Base-by-base conservation (phyloP, 179 eudicot species). In the Camellia oleifera region DNA sequence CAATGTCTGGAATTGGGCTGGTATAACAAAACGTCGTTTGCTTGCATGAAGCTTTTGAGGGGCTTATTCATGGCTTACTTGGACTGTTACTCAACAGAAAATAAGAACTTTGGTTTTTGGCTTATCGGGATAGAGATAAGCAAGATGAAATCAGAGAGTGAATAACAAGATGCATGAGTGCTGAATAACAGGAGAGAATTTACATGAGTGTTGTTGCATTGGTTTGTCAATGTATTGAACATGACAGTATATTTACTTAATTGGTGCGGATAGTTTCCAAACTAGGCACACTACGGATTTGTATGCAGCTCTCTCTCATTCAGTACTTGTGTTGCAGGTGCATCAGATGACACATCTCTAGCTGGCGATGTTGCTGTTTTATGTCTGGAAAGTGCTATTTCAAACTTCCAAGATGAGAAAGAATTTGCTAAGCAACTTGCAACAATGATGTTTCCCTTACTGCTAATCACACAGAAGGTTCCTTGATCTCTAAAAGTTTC, bases 381-480 rank as follows among this genome's bases (percentile, higher is more conserved):
- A 83, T 96, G 94, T 79, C 69, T 92, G 81, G 89, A 90, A 77
- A 88, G 81, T 80, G 86, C 89, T 40, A 78, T 85, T 74, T 58
- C 87, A 60, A 60, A 79, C 76, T 86, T 86, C 72, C 81, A 78
- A 76, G 78, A 82, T 80, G 80, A 76, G 76, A 83, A 77, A 79
- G 90, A 86, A 57, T 81, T 80, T 85, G 79, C 67, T 65, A 85
- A 83, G 86, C 88, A 80, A 78, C 85, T 94, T 67, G 92, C 96
- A 46, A 75, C 84, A 12, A 75, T 88, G 86, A 80, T 88, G 15
- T 87, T 91, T 73, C 94, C 99, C 54, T 77, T 94, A 52, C 84
- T 96, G 78, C 81, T 94, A 81, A 83, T 89, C 81, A 73, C 84
- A 15, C 92, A 91, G 10, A 96, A 87, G 92, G 92, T 91, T 71